phyloP scores from a whole-genome alignment of 805 yeast genomes.

The Candida anglica region DNA sequence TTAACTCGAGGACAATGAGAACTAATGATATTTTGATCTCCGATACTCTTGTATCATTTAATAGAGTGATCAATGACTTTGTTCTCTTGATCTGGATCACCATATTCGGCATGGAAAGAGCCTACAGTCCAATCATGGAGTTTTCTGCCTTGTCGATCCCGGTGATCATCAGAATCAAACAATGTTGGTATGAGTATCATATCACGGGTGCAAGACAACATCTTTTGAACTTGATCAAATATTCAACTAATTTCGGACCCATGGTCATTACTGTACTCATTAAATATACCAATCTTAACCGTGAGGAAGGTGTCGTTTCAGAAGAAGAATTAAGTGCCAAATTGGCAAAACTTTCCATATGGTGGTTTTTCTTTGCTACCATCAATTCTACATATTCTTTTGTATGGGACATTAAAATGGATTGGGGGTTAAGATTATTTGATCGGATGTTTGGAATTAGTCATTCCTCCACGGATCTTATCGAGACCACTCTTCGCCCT shows the following conservation, averaged over 20 bases:
- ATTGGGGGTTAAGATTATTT: conserved; percentile 75
- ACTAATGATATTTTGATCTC: conserved; percentile 79
- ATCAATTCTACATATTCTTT: conserved; percentile 76
- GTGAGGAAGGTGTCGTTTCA: conserved; percentile 8
- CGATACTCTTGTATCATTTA: conserved; percentile 80
- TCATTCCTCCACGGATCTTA: neutral
- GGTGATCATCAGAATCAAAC: conserved; percentile 69
- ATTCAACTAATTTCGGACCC: conserved; percentile 53
- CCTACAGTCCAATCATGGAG: conserved; percentile 26
- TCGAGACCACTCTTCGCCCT: conserved; percentile 13
- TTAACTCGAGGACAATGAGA: conserved; percentile 53
- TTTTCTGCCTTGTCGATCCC: conserved; percentile 48
- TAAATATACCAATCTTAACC: conserved; percentile 10
- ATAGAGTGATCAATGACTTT: conserved; percentile 72
- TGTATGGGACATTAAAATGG: conserved; percentile 85
- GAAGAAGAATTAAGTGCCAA: conserved; percentile 6
- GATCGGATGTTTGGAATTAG: conserved; percentile 18
- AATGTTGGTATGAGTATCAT: conserved; percentile 70
- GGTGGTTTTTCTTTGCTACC: conserved; percentile 45
- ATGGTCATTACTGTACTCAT: conserved; percentile 22
- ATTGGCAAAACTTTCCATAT: conserved; percentile 20
- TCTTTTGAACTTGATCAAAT: conserved; percentile 70
- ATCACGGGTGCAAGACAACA: conserved; percentile 51
- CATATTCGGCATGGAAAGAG: conserved; percentile 26
- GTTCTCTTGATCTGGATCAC: conserved; percentile 48